A percentile compares a stretch with the other conserved stretches of the same genome.
Evolutionary conservation across 1,139 yeast species (phyloP).

Genomic region (Cylindricascospora bacillispora): DNA sequence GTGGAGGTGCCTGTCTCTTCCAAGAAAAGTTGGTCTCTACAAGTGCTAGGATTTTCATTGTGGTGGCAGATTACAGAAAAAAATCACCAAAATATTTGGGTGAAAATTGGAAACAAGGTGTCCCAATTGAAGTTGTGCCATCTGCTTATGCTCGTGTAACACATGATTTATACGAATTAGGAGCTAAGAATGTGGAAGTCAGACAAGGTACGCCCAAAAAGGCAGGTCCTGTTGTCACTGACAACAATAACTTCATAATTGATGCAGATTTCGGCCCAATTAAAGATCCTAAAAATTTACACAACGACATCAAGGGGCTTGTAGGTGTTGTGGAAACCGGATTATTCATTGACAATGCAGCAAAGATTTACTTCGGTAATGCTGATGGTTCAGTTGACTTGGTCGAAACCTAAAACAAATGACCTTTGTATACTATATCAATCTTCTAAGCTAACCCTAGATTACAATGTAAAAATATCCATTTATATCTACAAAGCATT

Average conservation of each 20-base stretch:
- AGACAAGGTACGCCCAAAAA: slow-evolving; percentile 85
- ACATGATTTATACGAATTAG: slow-evolving; percentile 47
- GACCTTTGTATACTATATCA: too few species aligned
- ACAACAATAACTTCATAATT: slow-evolving; percentile 82
- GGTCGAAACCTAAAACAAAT: background rate
- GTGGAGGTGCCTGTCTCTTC: slow-evolving; percentile 97
- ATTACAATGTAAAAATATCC: too few species aligned
- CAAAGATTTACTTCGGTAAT: slow-evolving; percentile 80
- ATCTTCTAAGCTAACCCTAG: too few species aligned
- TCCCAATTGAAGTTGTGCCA: slow-evolving; percentile 94
- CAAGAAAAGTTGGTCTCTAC: slow-evolving; percentile 92
- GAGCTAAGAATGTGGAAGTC: slow-evolving; percentile 41
- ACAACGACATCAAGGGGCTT: slow-evolving; percentile 51
- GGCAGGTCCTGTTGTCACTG: slow-evolving; percentile 98
- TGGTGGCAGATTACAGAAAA: slow-evolving; percentile 91
- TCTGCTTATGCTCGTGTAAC: slow-evolving; percentile 70
- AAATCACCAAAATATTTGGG: slow-evolving; percentile 57
- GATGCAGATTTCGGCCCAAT: slow-evolving; percentile 90
- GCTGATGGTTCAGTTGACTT: slow-evolving; percentile 47
- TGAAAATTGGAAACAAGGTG: slow-evolving; percentile 73
- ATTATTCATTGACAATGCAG: slow-evolving; percentile 58
- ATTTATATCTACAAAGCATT: too few species aligned
- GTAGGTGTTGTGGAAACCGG: slow-evolving; percentile 98
- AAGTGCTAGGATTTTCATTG: slow-evolving; percentile 61
- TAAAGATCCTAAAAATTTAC: slow-evolving; percentile 45